Conservation (phyloP, 2,329 filamentous ascomycete species). For the Cadophora malorum region DNA sequence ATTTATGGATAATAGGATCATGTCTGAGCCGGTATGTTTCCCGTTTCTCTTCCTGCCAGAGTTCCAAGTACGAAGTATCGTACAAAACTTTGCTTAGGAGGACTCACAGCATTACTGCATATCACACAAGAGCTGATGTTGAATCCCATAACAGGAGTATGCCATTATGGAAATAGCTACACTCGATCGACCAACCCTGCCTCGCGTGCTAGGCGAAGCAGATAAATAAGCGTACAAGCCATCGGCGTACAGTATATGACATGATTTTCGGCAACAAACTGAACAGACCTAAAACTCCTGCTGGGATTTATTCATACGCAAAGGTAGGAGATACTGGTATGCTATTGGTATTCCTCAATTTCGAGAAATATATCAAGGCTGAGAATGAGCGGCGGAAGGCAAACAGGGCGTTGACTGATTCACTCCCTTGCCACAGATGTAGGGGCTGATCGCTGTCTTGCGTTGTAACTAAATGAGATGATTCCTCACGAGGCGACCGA, state of each 20-base stretch:
- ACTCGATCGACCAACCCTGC: not conserved
- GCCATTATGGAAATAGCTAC: not conserved
- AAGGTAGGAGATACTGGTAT: not conserved
- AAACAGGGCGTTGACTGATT: not conserved
- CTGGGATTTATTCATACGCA: not conserved
- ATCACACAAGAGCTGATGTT: not conserved
- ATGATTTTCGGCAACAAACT: not conserved
- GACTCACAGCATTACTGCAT: not conserved
- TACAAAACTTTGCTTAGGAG: not conserved
- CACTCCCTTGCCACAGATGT: not conserved
- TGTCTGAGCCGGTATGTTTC: not conserved
- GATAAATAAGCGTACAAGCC: not conserved
- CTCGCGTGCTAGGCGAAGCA: not conserved
- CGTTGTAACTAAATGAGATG: too few relatives aligned
- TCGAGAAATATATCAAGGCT: not conserved
- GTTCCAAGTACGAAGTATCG: not conserved
- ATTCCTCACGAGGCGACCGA: too few relatives aligned
- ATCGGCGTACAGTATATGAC: not conserved
- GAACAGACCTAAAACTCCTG: not conserved
- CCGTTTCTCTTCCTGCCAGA: not conserved
- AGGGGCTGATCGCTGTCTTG: not conserved
- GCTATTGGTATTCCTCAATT: not conserved
- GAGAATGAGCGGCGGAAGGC: not conserved
- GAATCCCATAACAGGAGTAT: not conserved
- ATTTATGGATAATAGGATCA: conserved; percentile 1